Conservation (phyloP, 2,329 filamentous ascomycete genomes). For the Xylariaceae sp. region DNA sequence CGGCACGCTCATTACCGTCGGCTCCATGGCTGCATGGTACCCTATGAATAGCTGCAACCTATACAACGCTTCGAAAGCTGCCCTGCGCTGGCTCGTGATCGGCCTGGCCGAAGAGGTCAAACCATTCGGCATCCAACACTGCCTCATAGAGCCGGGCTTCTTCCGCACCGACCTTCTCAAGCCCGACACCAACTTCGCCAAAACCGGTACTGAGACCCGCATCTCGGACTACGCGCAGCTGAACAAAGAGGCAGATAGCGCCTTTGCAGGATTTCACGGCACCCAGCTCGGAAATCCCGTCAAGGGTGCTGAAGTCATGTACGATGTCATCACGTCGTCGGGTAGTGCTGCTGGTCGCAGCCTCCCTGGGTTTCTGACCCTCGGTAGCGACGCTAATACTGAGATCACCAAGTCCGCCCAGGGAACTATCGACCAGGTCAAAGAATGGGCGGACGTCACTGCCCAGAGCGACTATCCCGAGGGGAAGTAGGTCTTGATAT, state of each 20-base stretch:
- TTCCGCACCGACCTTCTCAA: conserved; percentile 32
- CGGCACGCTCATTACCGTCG: conserved; percentile 35
- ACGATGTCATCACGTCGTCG: conserved; percentile 27
- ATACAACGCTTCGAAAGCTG: conserved; percentile 36
- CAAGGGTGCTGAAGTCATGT: conserved; percentile 30
- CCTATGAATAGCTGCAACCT: conserved; percentile 24
- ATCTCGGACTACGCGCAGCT: conserved; percentile 15
- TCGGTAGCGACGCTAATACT: conserved; percentile 25
- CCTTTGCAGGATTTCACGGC: conserved; percentile 9
- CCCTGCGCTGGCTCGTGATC: conserved; percentile 24
- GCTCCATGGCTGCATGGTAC: conserved; percentile 31
- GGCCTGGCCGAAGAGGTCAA: conserved; percentile 28
- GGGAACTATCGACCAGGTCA: conserved; percentile 27
- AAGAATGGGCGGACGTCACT: conserved; percentile 32
- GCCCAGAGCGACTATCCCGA: conserved; percentile 20
- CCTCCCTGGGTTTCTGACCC: conserved; percentile 26
- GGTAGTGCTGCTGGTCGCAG: conserved; percentile 20
- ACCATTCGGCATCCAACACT: conserved; percentile 30
- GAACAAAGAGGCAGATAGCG: conserved; percentile 7
- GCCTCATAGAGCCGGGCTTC: conserved; percentile 34
- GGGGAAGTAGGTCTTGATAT: too few relatives aligned
- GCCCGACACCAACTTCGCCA: conserved; percentile 15
- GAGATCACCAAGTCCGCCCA: conserved; percentile 24
- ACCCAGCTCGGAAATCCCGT: conserved; percentile 27
- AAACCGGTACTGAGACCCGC: neutral